These are phyloP conservation scores for Sarcomyxa edulis DNA, from an alignment of 768 basidiomycete species.

Conservation along the genomic window DNA sequence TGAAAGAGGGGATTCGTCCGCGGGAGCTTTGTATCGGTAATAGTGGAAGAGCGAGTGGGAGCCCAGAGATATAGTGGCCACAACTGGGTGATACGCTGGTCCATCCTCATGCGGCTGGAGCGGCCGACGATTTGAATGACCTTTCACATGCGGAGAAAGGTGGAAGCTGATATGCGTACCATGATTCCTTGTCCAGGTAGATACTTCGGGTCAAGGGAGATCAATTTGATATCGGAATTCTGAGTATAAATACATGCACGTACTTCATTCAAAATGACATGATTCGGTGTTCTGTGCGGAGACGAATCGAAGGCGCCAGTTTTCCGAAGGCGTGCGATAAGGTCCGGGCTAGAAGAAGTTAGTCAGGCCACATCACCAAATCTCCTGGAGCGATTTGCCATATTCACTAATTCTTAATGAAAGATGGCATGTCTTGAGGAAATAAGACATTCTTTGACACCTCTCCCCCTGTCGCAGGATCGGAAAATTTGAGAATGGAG, in stretches of 20 bases:
- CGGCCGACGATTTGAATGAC: conserved; percentile 3
- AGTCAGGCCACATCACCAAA: conserved; percentile 5
- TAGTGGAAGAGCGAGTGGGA: conserved; percentile 84
- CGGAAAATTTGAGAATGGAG: conserved; percentile 7
- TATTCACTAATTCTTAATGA: conserved; percentile 61
- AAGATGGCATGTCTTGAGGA: conserved; percentile 64
- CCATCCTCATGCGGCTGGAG: conserved; percentile 89
- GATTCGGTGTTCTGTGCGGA: conserved; percentile 72
- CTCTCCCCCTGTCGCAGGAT: conserved; percentile 55
- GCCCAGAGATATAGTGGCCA: conserved; percentile 86
- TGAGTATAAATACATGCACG: conserved; percentile 8
- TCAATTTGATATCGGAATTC: conserved; percentile 4
- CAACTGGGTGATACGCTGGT: conserved; percentile 79
- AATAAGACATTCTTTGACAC: conserved; percentile 65
- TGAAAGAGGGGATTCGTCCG: conserved; percentile 13
- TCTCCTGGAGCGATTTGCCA: conserved; percentile 1
- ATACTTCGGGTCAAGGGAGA: conserved; percentile 43
- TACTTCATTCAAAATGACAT: conserved; percentile 87
- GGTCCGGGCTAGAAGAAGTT: conserved; percentile 56
- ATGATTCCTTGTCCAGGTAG: conserved; percentile 90
- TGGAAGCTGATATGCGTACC: conserved; percentile 36
- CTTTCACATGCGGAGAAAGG: background rate
- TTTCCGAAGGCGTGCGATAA: conserved; percentile 62
- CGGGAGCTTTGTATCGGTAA: conserved; percentile 50
- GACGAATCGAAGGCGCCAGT: conserved; percentile 62